Evolutionary conservation across 495 filamentous ascomycete species (phyloP).

Genomic region (Trichodelitschia bisporula): DNA sequence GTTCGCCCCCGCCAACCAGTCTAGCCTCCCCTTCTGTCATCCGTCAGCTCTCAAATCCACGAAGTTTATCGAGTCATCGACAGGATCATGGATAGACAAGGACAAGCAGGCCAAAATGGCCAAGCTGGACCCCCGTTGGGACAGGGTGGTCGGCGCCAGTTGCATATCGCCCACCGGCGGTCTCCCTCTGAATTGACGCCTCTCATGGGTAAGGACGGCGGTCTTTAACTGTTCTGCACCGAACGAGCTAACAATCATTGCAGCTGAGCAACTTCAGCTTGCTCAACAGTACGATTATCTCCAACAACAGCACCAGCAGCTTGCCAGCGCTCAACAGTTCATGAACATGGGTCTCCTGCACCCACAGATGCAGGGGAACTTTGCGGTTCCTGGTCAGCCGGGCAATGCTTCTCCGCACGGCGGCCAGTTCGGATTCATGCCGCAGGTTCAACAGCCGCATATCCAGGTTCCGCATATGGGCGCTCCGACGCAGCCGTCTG

Average conservation of each 20-base stretch:
- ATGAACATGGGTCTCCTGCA: constrained; percentile 88
- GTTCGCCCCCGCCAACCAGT: not conserved
- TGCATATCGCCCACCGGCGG: constrained; percentile 92
- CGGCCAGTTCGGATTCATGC: constrained; percentile 74
- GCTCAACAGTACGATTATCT: constrained; percentile 96
- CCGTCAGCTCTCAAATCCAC: constrained; percentile 1
- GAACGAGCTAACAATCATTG: constrained; percentile 3
- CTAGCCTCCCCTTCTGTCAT: not conserved
- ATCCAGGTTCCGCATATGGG: constrained; percentile 45
- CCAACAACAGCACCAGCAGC: constrained; percentile 95
- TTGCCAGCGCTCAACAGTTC: constrained; percentile 88
- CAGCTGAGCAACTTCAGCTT: constrained; percentile 88
- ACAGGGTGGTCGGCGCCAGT: constrained; percentile 68
- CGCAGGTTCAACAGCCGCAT: constrained; percentile 44
- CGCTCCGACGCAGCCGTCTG: constrained; percentile 36
- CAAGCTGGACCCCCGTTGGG: no score
- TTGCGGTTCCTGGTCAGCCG: no score
- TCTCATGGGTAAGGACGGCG: constrained; percentile 53
- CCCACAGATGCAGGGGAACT: constrained; percentile 46
- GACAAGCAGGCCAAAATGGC: constrained; percentile 50
- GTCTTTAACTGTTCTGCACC: not conserved
- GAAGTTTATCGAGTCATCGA: not conserved
- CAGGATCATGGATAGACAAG: constrained; percentile 54
- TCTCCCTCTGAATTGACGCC: constrained; percentile 96
- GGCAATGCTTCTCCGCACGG: constrained; percentile 60